A percentile compares a stretch with the other conserved stretches of the same genome.
Evolutionary conservation across 2,329 filamentous ascomycete genomes (phyloP).

Genomic region (Trichophaea hybrida): DNA sequence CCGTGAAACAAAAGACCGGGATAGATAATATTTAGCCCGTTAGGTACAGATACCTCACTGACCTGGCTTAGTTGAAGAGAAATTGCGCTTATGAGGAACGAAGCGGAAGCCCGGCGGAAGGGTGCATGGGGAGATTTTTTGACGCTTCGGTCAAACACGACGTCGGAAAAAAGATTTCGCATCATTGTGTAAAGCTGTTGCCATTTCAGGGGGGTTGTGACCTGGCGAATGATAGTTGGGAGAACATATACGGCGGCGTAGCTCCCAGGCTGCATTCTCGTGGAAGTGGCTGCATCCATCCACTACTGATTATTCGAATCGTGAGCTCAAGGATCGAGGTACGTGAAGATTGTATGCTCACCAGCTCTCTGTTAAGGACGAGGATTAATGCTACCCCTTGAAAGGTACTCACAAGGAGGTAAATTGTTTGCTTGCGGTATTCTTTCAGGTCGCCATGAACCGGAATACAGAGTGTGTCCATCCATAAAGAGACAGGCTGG

Average conservation of each 20-base stretch:
- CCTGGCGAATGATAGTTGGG: neutral
- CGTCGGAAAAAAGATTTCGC: neutral
- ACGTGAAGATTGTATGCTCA: neutral
- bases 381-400: neutral
- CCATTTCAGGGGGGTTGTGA: neutral
- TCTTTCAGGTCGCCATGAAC: neutral
- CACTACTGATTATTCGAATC: neutral
- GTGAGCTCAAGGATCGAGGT: neutral
- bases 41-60: neutral
- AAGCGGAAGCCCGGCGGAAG: neutral
- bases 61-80: neutral
- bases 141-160: neutral
- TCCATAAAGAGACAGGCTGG: neutral
- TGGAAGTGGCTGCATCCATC: slow-evolving; percentile 1
- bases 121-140: neutral
- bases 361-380: neutral
- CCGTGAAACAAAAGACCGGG: neutral
- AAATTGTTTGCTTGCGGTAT: neutral
- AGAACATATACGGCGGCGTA: neutral
- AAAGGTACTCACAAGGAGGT: neutral
- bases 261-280: neutral
- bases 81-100: neutral
- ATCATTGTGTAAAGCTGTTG: neutral
- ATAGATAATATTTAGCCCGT: neutral
- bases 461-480: neutral